Evolutionary conservation across 176 grass and related monocot species (phyloP).

Genomic region (Aegilops bicornis): DNA sequence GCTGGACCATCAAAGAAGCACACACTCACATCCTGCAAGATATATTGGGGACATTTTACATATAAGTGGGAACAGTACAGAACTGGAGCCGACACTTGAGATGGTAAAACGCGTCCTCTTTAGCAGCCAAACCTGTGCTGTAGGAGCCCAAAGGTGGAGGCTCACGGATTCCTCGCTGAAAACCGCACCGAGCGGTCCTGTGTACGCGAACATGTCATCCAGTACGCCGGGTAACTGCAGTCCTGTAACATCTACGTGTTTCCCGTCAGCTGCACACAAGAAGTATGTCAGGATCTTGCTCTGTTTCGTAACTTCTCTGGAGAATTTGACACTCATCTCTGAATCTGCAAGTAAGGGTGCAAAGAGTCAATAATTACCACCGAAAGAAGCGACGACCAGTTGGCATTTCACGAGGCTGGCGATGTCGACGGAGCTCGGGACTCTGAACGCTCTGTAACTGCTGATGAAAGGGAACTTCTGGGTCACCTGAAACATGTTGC

Average conservation of each 20-base stretch:
- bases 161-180: constrained; percentile 46
- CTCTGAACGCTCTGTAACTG: constrained; percentile 59
- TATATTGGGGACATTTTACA: constrained; percentile 1
- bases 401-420: constrained; percentile 72
- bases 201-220: constrained; percentile 91
- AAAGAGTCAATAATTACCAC: constrained; percentile 38
- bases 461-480: constrained; percentile 86
- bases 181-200: constrained; percentile 70
- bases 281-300: background rate
- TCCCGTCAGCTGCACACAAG: constrained; percentile 55
- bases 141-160: constrained; percentile 94
- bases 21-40: constrained; percentile 58
- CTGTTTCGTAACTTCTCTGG: background rate
- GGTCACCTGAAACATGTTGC: constrained; percentile 48
- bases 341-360: background rate
- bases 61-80: background rate
- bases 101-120: background rate
- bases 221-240: constrained; percentile 80
- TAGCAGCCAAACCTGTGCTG: constrained; percentile 61
- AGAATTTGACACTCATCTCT: background rate
- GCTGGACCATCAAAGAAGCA: constrained; percentile 64
- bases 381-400: constrained; percentile 58
- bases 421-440: constrained; percentile 51
- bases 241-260: constrained; percentile 50
- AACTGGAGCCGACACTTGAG: background rate